Evolutionary conservation across 176 grass and related monocot genomes (phyloP), one percentile per base, ranked within the genome.

Genomic region (Otatea glauca): DNA sequence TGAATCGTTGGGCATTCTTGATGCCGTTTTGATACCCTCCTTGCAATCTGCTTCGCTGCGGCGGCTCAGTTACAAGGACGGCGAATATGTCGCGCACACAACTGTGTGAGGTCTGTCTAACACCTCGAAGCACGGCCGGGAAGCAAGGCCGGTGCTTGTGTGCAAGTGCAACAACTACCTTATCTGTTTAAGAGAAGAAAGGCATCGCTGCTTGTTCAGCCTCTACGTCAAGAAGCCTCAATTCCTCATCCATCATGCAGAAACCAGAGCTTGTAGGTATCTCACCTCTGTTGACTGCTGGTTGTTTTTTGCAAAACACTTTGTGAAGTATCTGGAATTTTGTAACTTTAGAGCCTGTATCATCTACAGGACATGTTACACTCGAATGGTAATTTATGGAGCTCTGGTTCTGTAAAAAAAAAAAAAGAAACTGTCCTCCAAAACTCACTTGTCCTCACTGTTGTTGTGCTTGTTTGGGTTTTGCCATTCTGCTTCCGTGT

Each of bases 21-120:
- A 88, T 4, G 78, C 85, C 0, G 65, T 85, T 18, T 70, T 93
- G 67, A 83, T 82, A 15, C 89, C 85, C 38, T 65, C 73, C 0
- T 54, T 98, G 55, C 15, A 45, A 68, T 81, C 77, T 0, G 72
- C 85, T 11, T 79, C 81, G 12, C 23, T 99, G 23, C 67, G 86
- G 62, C 86, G 83, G 24, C 91, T 99, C 51, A 76, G 29, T 32
- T 96, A 92, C 76, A 72, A 24, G 4, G 76, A 86, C 0, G 80
- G 89, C 16, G 34, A 76, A 27, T 98, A 94, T 43, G 7, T 83
- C 1, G 93, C 81, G 1, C 43, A 86, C 64, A 88, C 71, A 7
- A 85, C 62, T 14, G 78, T 78, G 55, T 94, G 81, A 93, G 45
- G 34, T 37, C 24, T 1, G 11, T 29, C 15, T 34, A 60, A 56